These are phyloP conservation scores for Protomyces gravidus DNA, from an alignment of 1,139 yeast genomes.

Conservation along the genomic window DNA sequence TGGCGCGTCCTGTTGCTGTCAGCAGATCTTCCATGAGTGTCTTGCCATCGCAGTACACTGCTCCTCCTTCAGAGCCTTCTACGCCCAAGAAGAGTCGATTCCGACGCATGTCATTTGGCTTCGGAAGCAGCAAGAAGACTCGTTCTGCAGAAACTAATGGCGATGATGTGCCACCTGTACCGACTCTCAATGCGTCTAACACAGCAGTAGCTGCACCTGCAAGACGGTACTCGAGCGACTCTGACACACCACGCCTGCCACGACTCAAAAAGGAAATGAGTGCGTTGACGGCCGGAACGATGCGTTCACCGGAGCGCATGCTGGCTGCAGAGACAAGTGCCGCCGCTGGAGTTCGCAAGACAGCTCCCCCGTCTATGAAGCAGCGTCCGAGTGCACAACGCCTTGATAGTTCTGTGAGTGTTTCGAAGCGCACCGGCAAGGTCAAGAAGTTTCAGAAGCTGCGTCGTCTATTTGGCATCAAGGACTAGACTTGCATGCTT, in stretches of 20 bases:
- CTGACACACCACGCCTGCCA: neutral
- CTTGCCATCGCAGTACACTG: neutral
- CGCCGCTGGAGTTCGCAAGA: neutral
- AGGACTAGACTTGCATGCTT: neutral
- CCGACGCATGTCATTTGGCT: constrained; percentile 24
- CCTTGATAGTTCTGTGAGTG: neutral
- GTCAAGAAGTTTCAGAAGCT: constrained; percentile 25
- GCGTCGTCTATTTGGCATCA: constrained; percentile 15
- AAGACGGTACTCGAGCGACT: constrained; percentile 16
- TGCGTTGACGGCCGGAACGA: constrained; percentile 18
- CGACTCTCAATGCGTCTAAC: neutral
- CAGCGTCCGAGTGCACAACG: constrained; percentile 1
- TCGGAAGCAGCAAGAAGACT: constrained; percentile 10
- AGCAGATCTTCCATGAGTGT: constrained; percentile 11
- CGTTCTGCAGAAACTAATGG: neutral
- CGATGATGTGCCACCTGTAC: constrained; percentile 21
- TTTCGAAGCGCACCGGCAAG: constrained; percentile 18
- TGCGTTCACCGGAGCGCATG: constrained; percentile 2
- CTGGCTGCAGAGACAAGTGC: neutral
- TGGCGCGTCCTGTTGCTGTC: neutral
- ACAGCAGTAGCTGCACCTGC: neutral
- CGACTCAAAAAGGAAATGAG: neutral
- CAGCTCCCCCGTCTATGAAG: neutral
- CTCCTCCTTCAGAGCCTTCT: constrained; percentile 9
- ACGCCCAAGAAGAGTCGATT: constrained; percentile 11